These are phyloP conservation scores for Astrothelium subdiscretum DNA, from an alignment of 495 filamentous ascomycete genomes.

Conservation along the genomic window DNA sequence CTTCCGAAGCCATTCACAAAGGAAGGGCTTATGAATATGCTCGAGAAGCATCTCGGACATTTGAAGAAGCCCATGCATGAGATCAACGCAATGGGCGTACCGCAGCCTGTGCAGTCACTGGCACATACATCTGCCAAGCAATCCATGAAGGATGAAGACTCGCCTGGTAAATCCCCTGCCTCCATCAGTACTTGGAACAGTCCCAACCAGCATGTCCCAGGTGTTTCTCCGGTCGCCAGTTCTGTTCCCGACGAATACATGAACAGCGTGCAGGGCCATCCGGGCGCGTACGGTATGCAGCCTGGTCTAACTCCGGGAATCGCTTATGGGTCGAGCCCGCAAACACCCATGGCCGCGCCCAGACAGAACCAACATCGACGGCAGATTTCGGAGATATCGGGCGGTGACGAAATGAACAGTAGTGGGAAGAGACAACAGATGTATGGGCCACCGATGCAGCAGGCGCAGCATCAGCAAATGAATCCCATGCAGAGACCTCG, in stretches of 20 bases:
- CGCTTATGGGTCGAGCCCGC: not conserved
- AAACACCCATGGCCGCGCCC: constrained; percentile 33
- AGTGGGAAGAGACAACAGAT: constrained; percentile 53
- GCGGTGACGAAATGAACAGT: constrained; percentile 41
- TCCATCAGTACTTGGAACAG: constrained; percentile 41
- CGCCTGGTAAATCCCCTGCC: constrained; percentile 50
- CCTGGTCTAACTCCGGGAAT: constrained; percentile 11
- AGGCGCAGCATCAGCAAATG: constrained; percentile 37
- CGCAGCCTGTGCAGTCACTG: constrained; percentile 27
- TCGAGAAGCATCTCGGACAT: constrained; percentile 78
- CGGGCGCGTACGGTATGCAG: constrained; percentile 38
- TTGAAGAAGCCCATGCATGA: constrained; percentile 50
- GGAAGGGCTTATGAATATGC: constrained; percentile 80
- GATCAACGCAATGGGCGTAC: constrained; percentile 38
- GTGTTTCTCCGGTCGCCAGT: constrained; percentile 27
- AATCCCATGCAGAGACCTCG: constrained; percentile 28
- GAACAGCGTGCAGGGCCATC: constrained; percentile 17
- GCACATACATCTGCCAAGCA: constrained; percentile 42
- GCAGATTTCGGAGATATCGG: constrained; percentile 56
- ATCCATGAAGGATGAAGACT: constrained; percentile 70
- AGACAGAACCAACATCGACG: constrained; percentile 39
- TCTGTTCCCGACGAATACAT: constrained; percentile 31
- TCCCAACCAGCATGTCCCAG: constrained; percentile 26
- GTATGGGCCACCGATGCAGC: constrained; percentile 40
- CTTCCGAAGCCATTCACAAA: constrained; percentile 95